Evolutionary conservation across 305 asterid species (phyloP).

Genomic region (Fraxinus platypoda): DNA sequence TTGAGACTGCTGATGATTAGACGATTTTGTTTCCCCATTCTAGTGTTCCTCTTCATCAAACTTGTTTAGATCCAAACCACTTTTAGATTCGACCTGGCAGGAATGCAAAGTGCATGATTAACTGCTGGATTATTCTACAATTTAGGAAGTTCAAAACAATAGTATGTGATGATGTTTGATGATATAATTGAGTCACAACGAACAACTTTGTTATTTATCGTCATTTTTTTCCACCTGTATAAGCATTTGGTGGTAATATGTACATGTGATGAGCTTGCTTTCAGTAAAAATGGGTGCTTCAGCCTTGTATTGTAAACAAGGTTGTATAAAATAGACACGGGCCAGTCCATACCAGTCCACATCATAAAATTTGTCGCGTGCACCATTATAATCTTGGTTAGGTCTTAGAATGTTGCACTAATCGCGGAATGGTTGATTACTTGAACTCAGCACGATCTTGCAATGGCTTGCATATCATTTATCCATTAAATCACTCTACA

Average conservation of each 20-base stretch:
- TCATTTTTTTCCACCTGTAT: neutral
- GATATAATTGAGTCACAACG: neutral
- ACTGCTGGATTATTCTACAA: neutral
- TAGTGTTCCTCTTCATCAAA: constrained; percentile 19
- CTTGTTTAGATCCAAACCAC: neutral
- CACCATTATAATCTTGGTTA: neutral
- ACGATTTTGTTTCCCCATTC: neutral
- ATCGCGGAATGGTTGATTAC: neutral
- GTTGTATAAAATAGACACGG: neutral
- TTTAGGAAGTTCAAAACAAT: neutral
- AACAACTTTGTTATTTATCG: neutral
- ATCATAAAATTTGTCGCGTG: neutral
- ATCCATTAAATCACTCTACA: neutral
- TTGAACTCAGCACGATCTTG: neutral
- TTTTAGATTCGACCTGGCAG: constrained; percentile 11
- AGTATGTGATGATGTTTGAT: neutral
- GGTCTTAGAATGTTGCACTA: neutral
- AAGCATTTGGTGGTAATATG: neutral
- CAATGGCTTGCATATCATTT: neutral
- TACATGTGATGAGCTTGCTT: neutral
- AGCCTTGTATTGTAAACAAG: neutral
- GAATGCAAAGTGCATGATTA: neutral
- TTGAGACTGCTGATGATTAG: constrained; percentile 63
- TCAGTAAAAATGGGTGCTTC: neutral
- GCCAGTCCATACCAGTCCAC: neutral